phyloP scores from a whole-genome alignment of 768 basidiomycete species.

The Termitomyces sp. region DNA sequence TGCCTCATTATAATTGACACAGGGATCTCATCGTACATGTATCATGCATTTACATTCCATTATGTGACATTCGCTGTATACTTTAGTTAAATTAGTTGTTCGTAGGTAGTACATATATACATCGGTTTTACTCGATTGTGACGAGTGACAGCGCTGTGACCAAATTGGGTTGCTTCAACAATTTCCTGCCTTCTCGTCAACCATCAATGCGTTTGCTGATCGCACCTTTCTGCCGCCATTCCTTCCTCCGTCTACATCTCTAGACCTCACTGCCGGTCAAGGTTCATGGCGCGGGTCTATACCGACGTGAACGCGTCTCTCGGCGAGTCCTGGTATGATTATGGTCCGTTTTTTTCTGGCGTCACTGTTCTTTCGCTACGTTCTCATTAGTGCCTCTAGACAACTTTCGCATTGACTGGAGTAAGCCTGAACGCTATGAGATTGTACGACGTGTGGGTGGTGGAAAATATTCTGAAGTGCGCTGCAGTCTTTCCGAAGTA shows the following conservation, averaged over 20 bases:
- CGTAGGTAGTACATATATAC: too few species aligned
- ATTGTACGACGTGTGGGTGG: conserved; percentile 60
- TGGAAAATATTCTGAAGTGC: conserved; percentile 64
- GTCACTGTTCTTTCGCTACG: not conserved
- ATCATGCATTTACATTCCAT: conserved; percentile 4
- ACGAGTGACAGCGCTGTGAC: conserved; percentile 12
- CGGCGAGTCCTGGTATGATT: conserved; percentile 61
- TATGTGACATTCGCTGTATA: conserved; percentile 4
- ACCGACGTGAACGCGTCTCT: conserved; percentile 55
- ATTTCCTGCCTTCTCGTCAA: conserved; percentile 10
- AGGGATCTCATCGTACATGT: conserved; percentile 1
- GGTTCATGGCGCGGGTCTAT: conserved; percentile 47
- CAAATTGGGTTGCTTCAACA: conserved; percentile 5
- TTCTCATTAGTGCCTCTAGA: conserved; percentile 29
- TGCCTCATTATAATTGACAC: not conserved
- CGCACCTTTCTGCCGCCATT: conserved; percentile 6
- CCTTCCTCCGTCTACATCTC: conserved; percentile 3
- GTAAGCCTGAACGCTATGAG: conserved; percentile 64
- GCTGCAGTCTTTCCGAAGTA: conserved; percentile 8
- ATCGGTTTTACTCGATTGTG: too few species aligned
- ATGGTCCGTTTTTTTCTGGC: conserved; percentile 37
- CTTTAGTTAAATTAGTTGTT: conserved; percentile 6
- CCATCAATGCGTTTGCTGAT: conserved; percentile 17
- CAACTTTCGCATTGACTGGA: conserved; percentile 61
- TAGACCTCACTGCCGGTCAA: conserved; percentile 8